phyloP scores from a whole-genome alignment of 2,329 filamentous ascomycete genomes.

The Pseudopithomyces maydicus region DNA sequence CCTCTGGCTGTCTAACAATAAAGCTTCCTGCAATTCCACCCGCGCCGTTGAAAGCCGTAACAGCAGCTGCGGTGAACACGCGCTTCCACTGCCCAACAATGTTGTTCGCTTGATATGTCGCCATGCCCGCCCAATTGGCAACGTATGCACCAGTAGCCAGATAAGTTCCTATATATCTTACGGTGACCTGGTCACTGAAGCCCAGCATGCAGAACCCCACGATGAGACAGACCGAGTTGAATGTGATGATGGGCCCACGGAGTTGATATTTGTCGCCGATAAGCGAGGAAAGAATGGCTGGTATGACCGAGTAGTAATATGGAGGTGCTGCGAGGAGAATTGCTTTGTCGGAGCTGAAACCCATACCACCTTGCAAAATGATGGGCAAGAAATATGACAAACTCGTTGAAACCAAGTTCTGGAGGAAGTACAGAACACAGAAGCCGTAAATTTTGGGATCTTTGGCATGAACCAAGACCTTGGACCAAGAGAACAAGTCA shows the following conservation, averaged over 20 bases:
- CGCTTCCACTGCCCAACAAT: slow-evolving; percentile 65
- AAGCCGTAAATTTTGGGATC: slow-evolving; percentile 70
- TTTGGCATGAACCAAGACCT: slow-evolving; percentile 61
- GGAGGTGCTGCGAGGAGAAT: slow-evolving; percentile 70
- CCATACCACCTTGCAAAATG: slow-evolving; percentile 58
- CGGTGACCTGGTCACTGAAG: slow-evolving; percentile 62
- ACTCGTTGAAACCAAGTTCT: slow-evolving; percentile 69
- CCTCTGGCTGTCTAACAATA: slow-evolving; percentile 66
- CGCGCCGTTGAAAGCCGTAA: slow-evolving; percentile 66
- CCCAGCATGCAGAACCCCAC: slow-evolving; percentile 69
- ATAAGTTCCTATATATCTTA: slow-evolving; percentile 68
- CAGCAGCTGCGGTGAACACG: slow-evolving; percentile 64
- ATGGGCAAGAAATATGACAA: slow-evolving; percentile 70
- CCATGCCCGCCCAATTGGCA: slow-evolving; percentile 71
- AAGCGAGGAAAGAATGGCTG: slow-evolving; percentile 66
- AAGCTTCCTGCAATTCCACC: slow-evolving; percentile 70
- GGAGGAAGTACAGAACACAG: slow-evolving; percentile 67
- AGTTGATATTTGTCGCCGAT: slow-evolving; percentile 65
- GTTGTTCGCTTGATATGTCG: slow-evolving; percentile 58
- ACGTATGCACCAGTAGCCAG: slow-evolving; percentile 71
- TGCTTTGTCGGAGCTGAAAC: slow-evolving; percentile 47
- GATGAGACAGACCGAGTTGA: slow-evolving; percentile 68
- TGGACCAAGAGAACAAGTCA: slow-evolving; percentile 61
- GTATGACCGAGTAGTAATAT: slow-evolving; percentile 70
- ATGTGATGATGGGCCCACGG: slow-evolving; percentile 66